phyloP scores from a whole-genome alignment of 805 yeast species.

The Alloascoidea hylecoeti region DNA sequence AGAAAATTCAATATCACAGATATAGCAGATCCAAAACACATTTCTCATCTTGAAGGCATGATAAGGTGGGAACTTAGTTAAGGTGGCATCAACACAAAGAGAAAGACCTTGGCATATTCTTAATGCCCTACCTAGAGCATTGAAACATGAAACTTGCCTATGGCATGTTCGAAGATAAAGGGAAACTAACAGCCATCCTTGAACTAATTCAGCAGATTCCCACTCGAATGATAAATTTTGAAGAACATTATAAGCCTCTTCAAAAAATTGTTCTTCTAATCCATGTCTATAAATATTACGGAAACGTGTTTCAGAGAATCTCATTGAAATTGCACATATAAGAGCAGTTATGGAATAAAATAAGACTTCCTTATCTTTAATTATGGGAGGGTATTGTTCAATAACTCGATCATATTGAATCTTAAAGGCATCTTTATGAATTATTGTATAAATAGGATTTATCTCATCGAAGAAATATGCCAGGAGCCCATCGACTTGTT shows the following conservation, averaged over 20 bases:
- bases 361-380: constrained; percentile 15
- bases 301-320: constrained; percentile 30
- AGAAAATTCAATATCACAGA: constrained; percentile 37
- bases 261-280: constrained; percentile 28
- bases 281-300: constrained; percentile 9
- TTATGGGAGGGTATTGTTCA: constrained; percentile 8
- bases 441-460: constrained; percentile 37
- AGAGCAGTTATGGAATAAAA: constrained; percentile 36
- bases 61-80: constrained; percentile 9
- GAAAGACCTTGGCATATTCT: constrained; percentile 23
- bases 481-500: constrained; percentile 14
- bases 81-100: not conserved
- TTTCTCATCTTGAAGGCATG: constrained; percentile 33
- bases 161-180: constrained; percentile 27
- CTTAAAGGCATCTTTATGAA: constrained; percentile 38
- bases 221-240: constrained; percentile 30
- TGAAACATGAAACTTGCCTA: constrained; percentile 28
- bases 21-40: constrained; percentile 39
- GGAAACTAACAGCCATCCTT: constrained; percentile 32
- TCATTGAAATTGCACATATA: constrained; percentile 32
- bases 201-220: constrained; percentile 36
- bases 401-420: constrained; percentile 26
- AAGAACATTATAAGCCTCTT: constrained; percentile 22
- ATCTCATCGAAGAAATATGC: constrained; percentile 29
- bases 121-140: constrained; percentile 26